Conservation (phyloP, 768 basidiomycete species). For the Suillus placidus region DNA sequence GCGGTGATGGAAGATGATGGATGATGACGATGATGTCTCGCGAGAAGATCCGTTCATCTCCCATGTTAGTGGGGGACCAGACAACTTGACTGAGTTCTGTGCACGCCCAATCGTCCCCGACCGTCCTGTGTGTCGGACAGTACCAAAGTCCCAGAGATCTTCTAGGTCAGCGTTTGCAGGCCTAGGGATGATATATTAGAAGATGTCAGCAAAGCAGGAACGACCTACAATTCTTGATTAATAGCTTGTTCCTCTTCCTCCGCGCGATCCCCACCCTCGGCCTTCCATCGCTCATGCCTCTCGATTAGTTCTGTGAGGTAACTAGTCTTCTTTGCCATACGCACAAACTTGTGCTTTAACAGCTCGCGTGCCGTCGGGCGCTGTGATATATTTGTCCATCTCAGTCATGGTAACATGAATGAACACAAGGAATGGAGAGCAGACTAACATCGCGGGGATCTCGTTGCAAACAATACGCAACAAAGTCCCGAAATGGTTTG, state of each 20-base stretch:
- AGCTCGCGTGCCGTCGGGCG: conserved; percentile 95
- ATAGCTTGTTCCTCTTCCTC: conserved; percentile 71
- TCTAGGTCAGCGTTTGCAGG: conserved; percentile 63
- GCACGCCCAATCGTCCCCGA: conserved; percentile 69
- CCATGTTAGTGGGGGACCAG: conserved; percentile 78
- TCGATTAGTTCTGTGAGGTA: conserved; percentile 97
- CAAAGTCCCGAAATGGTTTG: conserved; percentile 92
- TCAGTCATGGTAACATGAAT: conserved; percentile 9
- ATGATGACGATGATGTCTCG: conserved; percentile 32
- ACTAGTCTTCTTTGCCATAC: conserved; percentile 91
- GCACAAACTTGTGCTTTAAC: conserved; percentile 94
- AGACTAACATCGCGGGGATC: conserved; percentile 85
- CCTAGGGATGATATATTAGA: conserved; percentile 36
- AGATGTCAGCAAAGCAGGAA: conserved; percentile 10
- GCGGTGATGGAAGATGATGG: conserved; percentile 39
- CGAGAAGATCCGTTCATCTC: conserved; percentile 66
- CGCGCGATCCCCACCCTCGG: conserved; percentile 78
- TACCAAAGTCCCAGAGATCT: conserved; percentile 98
- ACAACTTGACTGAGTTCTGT: conserved; percentile 53
- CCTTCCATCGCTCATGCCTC: conserved; percentile 89
- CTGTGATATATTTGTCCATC: conserved; percentile 43
- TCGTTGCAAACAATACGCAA: conserved; percentile 87
- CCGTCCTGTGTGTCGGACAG: conserved; percentile 75
- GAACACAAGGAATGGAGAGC: conserved; percentile 4
- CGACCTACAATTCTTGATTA: conserved; percentile 64